Percentiles rank a stretch among this genome's conserved stretches.
phyloP scores from a whole-genome alignment of 441 rosid genomes.

The Melastoma candidum region DNA sequence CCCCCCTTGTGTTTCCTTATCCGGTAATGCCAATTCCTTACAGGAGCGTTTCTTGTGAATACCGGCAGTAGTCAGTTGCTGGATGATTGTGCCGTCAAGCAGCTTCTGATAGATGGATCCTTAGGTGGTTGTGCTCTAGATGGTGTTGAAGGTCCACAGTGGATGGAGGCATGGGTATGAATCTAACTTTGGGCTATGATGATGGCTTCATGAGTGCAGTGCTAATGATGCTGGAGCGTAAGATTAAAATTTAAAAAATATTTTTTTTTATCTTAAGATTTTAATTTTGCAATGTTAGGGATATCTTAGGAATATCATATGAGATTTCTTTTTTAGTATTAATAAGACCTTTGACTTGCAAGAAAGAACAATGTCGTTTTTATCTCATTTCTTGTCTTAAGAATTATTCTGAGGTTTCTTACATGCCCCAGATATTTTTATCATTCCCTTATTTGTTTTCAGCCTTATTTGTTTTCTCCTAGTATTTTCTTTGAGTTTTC shows the following conservation, averaged over 20 bases:
- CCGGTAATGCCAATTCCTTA: slow-evolving; percentile 1
- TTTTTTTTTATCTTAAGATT: no score
- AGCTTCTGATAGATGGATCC: slow-evolving; percentile 87
- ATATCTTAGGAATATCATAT: no score
- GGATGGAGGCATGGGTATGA: slow-evolving; percentile 99
- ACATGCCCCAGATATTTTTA: no score
- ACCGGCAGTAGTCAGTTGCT: slow-evolving; percentile 90
- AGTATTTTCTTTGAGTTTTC: no score
- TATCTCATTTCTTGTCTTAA: no score
- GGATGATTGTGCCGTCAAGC: slow-evolving; percentile 91
- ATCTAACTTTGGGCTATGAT: slow-evolving; percentile 10
- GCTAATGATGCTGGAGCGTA: neutral
- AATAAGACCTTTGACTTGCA: no score
- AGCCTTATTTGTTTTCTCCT: no score
- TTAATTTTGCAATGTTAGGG: no score
- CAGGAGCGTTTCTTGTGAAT: slow-evolving; percentile 97
- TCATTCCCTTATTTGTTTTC: no score
- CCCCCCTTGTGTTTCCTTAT: slow-evolving; percentile 9
- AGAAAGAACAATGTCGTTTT: no score
- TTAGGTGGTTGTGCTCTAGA: slow-evolving; percentile 96
- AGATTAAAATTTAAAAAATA: neutral
- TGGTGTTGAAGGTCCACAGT: slow-evolving; percentile 97
- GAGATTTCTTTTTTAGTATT: no score
- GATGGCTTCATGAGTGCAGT: slow-evolving; percentile 2
- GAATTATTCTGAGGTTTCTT: no score